Evolutionary conservation across 176 grass and related monocot genomes (phyloP), one percentile per base, ranked within the genome.

Genomic region (Carex myosuroides): DNA sequence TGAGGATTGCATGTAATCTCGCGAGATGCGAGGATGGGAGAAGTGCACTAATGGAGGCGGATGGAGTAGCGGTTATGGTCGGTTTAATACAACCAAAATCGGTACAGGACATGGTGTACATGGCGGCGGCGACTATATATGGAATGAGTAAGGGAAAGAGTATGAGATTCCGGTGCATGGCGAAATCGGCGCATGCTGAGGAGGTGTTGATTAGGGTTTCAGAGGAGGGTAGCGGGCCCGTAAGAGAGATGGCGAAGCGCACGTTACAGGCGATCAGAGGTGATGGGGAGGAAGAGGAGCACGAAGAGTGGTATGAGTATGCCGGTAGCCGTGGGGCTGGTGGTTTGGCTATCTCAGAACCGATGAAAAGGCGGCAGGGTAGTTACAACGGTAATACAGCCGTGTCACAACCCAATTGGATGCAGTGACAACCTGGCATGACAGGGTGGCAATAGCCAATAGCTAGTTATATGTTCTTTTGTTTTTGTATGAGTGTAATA

Each of bases 101-200:
- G 12, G 56, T 86, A 10, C 62, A 44, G 8, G 80, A 66, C 62
- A 64, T 64, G 62, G 60, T 2, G 12, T 82, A 64, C 39, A 64
- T 82, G 59, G 80, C 62, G 3, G n/a, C 14, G 3, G 21, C n/a
- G 2, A 41, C 60, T 13, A 8, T 82, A 12, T 41, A 84, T 91
- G 59, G 88, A 93, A 88, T 86, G 73, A 98, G 94, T 88, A 95
- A 93, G 85, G 81, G 88, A 41, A 91, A 90, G 14, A 89, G 91
- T 84, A 79, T 94, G 8, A 84, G 92, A 82, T 98, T 98, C 78
- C 95, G 95, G 4, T 89, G 92, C 11, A 89, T 94, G 39, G 92
- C 89, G 55, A 90, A 87, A 79, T 88, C 89, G 1, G 92, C 87
- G 0, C 90, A 91, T 20, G 91, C 87, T 3, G 92, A 93, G 69